These are phyloP conservation scores for Hemileia vastatrix DNA, from an alignment of 1,284 basidiomycete genomes.

Conservation along the genomic window DNA sequence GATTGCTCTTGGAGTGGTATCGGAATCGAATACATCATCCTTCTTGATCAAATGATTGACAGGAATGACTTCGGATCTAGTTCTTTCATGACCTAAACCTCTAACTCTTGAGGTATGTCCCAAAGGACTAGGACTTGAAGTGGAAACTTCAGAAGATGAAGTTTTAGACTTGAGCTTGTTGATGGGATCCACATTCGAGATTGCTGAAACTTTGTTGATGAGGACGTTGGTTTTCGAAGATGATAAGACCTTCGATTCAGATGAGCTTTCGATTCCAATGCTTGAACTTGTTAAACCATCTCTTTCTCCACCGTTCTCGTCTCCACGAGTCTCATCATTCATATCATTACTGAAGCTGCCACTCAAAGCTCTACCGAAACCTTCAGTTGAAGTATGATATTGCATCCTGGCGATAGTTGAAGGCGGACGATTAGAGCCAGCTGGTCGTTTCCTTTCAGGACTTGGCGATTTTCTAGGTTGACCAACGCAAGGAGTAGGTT, in stretches of 20 bases:
- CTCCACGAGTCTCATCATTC: neutral
- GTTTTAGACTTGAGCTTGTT: neutral
- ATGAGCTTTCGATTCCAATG: conserved; percentile 23
- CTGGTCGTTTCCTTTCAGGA: conserved; percentile 34
- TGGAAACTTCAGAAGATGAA: neutral
- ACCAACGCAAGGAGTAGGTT: conserved; percentile 41
- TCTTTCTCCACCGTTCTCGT: neutral
- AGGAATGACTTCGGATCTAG: conserved; percentile 4
- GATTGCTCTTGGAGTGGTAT: conserved; percentile 2
- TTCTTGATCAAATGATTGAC: neutral
- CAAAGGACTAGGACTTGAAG: neutral
- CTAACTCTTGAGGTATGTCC: neutral
- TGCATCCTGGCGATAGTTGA: conserved; percentile 27
- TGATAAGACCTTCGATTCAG: neutral
- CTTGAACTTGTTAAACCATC: conserved; percentile 21
- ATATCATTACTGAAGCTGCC: neutral
- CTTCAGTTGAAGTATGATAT: neutral
- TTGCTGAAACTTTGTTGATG: neutral
- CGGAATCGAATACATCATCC: conserved; percentile 14
- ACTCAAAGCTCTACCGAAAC: conserved; percentile 1
- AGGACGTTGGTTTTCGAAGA: neutral
- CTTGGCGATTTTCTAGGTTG: conserved; percentile 42
- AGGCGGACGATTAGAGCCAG: conserved; percentile 24
- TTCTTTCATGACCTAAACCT: neutral
- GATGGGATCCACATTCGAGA: neutral